These are phyloP conservation scores for Wickerhamomyces canadensis DNA, from an alignment of 805 yeast genomes.

Conservation along the genomic window DNA sequence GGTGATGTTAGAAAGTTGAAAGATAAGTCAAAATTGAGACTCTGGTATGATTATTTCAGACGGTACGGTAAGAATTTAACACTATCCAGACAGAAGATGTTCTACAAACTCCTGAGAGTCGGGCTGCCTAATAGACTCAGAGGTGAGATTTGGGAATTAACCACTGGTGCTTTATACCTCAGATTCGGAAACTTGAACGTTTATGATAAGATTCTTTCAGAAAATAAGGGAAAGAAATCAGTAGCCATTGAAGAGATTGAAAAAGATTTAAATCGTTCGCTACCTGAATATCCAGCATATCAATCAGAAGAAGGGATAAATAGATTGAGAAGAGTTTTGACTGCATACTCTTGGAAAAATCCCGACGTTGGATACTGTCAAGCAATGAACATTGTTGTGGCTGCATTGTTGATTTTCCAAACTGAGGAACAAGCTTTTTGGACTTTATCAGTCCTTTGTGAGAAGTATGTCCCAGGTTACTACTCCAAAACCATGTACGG, in stretches of 20 bases:
- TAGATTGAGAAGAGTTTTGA: constrained; percentile 78
- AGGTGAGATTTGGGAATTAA: constrained; percentile 95
- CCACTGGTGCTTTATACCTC: constrained; percentile 77
- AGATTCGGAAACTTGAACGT: constrained; percentile 58
- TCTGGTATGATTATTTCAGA: constrained; percentile 90
- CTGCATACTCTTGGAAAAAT: constrained; percentile 94
- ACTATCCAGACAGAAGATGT: constrained; percentile 65
- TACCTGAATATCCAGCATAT: constrained; percentile 95
- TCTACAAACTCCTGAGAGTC: constrained; percentile 77
- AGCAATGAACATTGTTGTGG: constrained; percentile 93
- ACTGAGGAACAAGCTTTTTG: constrained; percentile 98
- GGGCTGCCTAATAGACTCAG: constrained; percentile 93
- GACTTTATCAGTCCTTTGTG: constrained; percentile 79
- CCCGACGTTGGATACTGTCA: constrained; percentile 98
- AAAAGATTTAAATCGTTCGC: constrained; percentile 87
- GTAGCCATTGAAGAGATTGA: constrained; percentile 94
- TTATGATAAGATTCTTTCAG: constrained; percentile 53
- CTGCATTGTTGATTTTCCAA: constrained; percentile 75
- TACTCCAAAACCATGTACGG: constrained; percentile 98
- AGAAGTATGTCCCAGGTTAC: constrained; percentile 86
- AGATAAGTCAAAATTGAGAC: constrained; percentile 79
- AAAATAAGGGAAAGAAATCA: constrained; percentile 59
- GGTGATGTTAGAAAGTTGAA: constrained; percentile 75
- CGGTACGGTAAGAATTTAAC: constrained; percentile 83
- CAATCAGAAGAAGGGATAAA: constrained; percentile 82